These are phyloP conservation scores for Blechomonas ayalai DNA, from an alignment of 208 protist species.

Conservation along the genomic window DNA sequence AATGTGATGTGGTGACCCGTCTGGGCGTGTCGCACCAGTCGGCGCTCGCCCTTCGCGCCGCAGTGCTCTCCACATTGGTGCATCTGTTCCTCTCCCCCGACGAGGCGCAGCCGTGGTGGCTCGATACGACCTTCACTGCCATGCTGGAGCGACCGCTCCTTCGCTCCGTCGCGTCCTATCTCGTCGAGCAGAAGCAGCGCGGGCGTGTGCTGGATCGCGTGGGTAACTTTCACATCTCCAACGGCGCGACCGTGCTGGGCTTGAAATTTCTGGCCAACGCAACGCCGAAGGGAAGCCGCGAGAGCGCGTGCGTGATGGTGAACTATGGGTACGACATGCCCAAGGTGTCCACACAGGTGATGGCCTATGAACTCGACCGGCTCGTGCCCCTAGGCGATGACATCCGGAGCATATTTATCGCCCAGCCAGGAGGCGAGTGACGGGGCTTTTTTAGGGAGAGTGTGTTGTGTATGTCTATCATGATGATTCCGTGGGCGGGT, in stretches of 20 bases:
- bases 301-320: conserved; percentile 81
- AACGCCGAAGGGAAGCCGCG: conserved; percentile 43
- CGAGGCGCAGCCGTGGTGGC: conserved; percentile 30
- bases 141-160: conserved; percentile 52
- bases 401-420: conserved; percentile 26
- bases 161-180: conserved; percentile 61
- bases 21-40: too few relatives aligned
- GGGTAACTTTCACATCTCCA: conserved; percentile 84
- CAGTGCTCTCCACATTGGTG: background rate
- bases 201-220: conserved; percentile 66
- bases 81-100: conserved; percentile 1
- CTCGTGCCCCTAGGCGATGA: conserved; percentile 34
- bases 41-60: too few relatives aligned
- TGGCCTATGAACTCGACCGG: conserved; percentile 45
- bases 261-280: conserved; percentile 75
- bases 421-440: conserved; percentile 4
- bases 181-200: conserved; percentile 45
- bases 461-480: background rate
- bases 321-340: conserved; percentile 83
- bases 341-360: conserved; percentile 31
- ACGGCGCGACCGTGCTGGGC: conserved; percentile 70
- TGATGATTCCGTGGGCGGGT: background rate
- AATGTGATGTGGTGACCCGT: too few relatives aligned
- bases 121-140: conserved; percentile 38
- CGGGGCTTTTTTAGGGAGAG: background rate